Base-by-base conservation (phyloP, 2,329 filamentous ascomycete species). In the Sordariomycetes sp. region DNA sequence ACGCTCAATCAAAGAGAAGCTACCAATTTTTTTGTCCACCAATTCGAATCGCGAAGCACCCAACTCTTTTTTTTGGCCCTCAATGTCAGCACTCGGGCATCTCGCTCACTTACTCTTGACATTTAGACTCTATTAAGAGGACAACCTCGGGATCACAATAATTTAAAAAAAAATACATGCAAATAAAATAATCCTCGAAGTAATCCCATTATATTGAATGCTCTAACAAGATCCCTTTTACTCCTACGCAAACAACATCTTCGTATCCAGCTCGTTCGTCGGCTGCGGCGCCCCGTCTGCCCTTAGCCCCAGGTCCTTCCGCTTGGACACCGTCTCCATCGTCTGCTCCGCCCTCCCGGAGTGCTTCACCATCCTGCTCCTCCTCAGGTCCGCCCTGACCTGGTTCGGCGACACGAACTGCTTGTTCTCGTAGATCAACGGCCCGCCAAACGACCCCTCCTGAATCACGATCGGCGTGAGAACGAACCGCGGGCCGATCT, bases 401-500 rank as follows among this genome's bases (percentile, higher is more conserved):
- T 97, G 90, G 81, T 99, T 99, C 11, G 94, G 94, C 64, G 88
- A 94, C 58, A 99, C 89, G 67, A 96, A 99, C 71, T 96, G 88
- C 79, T 90, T 94, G 77, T 97, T 97, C 78, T 97, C 90, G 75
- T 96, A 99, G 68, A 99, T 95, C 63, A 97, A 90, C 3, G 94
- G 93, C 0, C 94, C 94, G 58, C 93, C 93, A 65, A 99, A 97
- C 61, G 89, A 92, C 51, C 90, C 91, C 71, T 99, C 94, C 65
- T 96, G 85, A 64, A 97, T 96, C 59, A 97, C 86, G 63, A 97
- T 97, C 1, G 94, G 93, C 28, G 91, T 97, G 55, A 97, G 77
- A 34, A 97, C 91, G 65, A 97, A 93, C 53, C 94, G 83, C 0
- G 94, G 94, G 0, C 94, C 94, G 61, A 99, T 96, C 73, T 99